A percentile compares a stretch with the other conserved stretches of the same genome.
Conservation (phyloP, 2,329 filamentous ascomycete genomes). For the Xylaria sp. region DNA sequence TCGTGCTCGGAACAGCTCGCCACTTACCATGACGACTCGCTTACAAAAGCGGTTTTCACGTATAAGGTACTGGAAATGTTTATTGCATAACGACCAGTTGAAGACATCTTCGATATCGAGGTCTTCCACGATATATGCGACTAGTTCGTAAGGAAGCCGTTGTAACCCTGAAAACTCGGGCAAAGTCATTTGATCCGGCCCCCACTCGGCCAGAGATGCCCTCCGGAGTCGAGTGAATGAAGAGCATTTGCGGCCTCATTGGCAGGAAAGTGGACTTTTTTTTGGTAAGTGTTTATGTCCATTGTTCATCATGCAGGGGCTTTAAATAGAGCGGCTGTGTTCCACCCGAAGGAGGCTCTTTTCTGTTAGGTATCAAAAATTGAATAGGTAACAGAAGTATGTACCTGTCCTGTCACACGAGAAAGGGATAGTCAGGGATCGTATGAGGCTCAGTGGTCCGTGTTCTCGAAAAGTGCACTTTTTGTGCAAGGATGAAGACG, state of each 20-base stretch:
- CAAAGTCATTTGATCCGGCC: conserved; percentile 30
- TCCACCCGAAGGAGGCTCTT: background rate
- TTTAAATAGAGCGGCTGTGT: background rate
- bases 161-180: conserved; percentile 38
- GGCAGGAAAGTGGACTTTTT: background rate
- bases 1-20: background rate
- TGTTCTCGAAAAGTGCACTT: too few species aligned
- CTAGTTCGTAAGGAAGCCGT: conserved; percentile 70
- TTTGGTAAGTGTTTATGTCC: background rate
- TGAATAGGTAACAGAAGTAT: too few species aligned
- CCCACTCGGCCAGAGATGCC: conserved; percentile 27
- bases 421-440: too few species aligned
- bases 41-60: conserved; percentile 66
- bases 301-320: background rate
- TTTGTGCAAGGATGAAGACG: too few species aligned
- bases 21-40: conserved; percentile 65
- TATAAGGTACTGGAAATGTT: conserved; percentile 61
- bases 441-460: too few species aligned
- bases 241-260: conserved; percentile 20
- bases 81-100: conserved; percentile 63
- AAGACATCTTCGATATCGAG: conserved; percentile 68
- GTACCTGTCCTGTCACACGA: too few species aligned
- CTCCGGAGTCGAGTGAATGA: conserved; percentile 20
- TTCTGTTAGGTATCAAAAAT: too few species aligned
- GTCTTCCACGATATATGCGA: conserved; percentile 64